phyloP scores from a whole-genome alignment of 2,329 filamentous ascomycete genomes.

The Alternaria sp. region DNA sequence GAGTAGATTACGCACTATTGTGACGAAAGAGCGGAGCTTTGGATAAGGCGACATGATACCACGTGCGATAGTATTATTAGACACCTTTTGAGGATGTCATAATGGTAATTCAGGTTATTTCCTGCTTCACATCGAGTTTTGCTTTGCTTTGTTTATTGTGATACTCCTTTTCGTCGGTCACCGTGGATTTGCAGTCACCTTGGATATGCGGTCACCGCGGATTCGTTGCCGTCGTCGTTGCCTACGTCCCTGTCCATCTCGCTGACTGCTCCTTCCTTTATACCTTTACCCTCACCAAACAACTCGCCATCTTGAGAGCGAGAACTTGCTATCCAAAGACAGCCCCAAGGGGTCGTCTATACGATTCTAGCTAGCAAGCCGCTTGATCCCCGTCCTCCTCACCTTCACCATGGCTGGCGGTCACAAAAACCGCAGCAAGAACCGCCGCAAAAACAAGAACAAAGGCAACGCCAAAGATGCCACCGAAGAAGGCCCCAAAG shows the following conservation, averaged over 20 bases:
- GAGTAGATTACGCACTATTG: not conserved
- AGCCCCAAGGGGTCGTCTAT: not conserved
- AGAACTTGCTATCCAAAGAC: not conserved
- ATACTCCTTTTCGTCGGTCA: not conserved
- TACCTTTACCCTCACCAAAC: not conserved
- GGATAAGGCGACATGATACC: slow-evolving; percentile 10
- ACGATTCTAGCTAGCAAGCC: not conserved
- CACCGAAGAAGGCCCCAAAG: not conserved
- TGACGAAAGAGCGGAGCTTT: not conserved
- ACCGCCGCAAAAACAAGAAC: not conserved
- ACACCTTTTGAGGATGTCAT: not conserved
- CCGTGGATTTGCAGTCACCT: not conserved
- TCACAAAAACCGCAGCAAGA: not conserved
- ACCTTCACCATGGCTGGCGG: not conserved
- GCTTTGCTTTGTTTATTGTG: not conserved
- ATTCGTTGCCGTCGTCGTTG: not conserved
- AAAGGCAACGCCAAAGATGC: not conserved
- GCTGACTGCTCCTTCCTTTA: not conserved
- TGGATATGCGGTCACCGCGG: not conserved
- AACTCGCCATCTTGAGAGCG: not conserved
- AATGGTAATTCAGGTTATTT: slow-evolving; percentile 14
- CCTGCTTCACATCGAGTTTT: not conserved
- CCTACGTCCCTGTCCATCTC: not conserved
- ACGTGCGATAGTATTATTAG: slow-evolving; percentile 9
- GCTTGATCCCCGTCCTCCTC: not conserved